Evolutionary conservation across 116 monocot genomes (phyloP).

Genomic region (Posidonia oceanica): DNA sequence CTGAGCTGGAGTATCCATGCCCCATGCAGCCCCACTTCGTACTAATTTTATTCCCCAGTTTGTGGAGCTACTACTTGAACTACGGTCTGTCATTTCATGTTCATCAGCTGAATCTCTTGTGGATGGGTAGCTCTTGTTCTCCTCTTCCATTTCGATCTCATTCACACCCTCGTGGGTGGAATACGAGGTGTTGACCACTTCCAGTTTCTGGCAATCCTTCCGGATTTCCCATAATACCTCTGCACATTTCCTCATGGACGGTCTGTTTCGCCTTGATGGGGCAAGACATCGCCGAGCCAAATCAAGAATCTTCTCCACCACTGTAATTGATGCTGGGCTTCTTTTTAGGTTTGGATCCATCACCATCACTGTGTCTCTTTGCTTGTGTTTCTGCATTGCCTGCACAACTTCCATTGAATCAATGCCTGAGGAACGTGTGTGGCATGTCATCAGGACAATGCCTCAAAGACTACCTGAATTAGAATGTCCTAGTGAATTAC

Average conservation of each 20-base stretch:
- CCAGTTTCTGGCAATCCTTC: slow-evolving; percentile 19
- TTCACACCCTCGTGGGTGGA: neutral
- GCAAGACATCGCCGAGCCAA: slow-evolving; percentile 40
- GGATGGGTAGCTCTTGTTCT: neutral
- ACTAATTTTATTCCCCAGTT: neutral
- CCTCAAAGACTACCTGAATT: too few species aligned
- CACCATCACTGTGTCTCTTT: slow-evolving; percentile 46
- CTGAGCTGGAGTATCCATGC: neutral
- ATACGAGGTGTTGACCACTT: neutral
- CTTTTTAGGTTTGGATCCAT: slow-evolving; percentile 63
- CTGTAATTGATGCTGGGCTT: slow-evolving; percentile 36
- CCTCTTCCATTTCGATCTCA: neutral
- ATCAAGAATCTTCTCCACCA: slow-evolving; percentile 21
- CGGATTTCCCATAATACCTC: slow-evolving; percentile 62
- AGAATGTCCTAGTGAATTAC: too few species aligned
- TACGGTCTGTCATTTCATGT: neutral
- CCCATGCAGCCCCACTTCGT: neutral
- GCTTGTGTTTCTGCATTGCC: slow-evolving; percentile 43
- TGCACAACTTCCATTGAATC: slow-evolving; percentile 8
- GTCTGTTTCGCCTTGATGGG: slow-evolving; percentile 31
- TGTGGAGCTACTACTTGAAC: neutral
- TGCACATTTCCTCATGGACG: slow-evolving; percentile 50
- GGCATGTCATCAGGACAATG: too few species aligned
- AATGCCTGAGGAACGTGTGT: too few species aligned
- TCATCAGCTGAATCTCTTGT: neutral